These are phyloP conservation scores for Talaromyces wortmannii DNA, from an alignment of 495 filamentous ascomycete genomes.

Conservation along the genomic window DNA sequence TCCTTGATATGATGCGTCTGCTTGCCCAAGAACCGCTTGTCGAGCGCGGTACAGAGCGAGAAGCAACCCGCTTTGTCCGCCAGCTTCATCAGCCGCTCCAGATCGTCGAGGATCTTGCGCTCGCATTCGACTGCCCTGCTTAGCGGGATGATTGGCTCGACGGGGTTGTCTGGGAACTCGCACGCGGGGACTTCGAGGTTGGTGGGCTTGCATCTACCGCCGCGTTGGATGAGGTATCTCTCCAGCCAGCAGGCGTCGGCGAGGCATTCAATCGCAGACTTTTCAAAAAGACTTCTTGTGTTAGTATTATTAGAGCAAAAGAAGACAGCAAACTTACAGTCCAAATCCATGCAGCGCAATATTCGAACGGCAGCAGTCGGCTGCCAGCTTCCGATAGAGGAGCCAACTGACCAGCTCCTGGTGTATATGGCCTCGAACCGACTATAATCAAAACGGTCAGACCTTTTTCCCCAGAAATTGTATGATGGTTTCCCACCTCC, in stretches of 20 bases:
- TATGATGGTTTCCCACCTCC: not conserved
- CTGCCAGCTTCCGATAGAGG: conserved; percentile 11
- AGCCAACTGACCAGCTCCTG: conserved; percentile 10
- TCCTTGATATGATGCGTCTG: conserved; percentile 8
- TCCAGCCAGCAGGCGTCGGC: conserved; percentile 9
- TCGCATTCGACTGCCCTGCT: conserved; percentile 1
- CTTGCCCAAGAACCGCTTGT: conserved; percentile 9
- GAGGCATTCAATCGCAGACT: conserved; percentile 7
- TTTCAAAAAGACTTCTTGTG: conserved; percentile 6
- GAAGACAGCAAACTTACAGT: conserved; percentile 1
- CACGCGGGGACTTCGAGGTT: conserved; percentile 4
- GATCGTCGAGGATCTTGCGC: conserved; percentile 8
- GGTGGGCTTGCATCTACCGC: conserved; percentile 9
- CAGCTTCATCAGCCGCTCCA: conserved; percentile 4
- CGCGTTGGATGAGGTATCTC: conserved; percentile 9
- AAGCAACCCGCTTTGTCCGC: conserved; percentile 1
- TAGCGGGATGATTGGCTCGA: conserved; percentile 7
- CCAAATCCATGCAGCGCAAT: conserved; percentile 9
- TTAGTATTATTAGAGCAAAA: not conserved
- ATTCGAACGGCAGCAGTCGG: conserved; percentile 7
- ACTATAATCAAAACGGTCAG: not conserved
- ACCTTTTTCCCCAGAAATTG: not conserved
- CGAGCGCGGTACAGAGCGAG: not conserved
- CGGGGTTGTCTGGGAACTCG: conserved; percentile 7
- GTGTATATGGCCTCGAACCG: conserved; percentile 11